Base-by-base conservation (phyloP, 495 filamentous ascomycete genomes). In the Penicillium longicatenatum region DNA sequence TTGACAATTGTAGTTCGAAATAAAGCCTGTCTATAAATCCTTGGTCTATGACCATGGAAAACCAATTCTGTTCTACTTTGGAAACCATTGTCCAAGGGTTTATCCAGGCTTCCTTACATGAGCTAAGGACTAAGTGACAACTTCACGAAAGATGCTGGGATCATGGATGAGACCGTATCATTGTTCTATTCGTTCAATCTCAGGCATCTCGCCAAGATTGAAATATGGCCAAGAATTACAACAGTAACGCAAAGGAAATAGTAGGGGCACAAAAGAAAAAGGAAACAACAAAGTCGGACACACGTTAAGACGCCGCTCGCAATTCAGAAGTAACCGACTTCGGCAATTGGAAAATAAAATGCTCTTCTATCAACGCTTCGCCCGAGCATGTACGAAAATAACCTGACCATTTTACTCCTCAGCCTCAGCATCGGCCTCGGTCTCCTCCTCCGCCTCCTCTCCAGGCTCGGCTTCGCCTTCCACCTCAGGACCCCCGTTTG, bases 271-370 rank as follows among this genome's bases (percentile, higher is more conserved):
- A 54, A 50, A 50, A 57, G 51, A 52, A 26, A 22, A 51, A 17
- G 44, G 42, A 45, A 54, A 59, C 35, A 50, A 59, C 51, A 53
- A 62, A 58, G 56, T 68, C 61, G 61, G 66, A 67, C 55, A 67
- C 66, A 69, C 66, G 66, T 69, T 69, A 69, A 64, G 66, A 69
- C 66, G 66, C 66, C 66, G 66, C 64, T 69, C 58, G 61, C 66
- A 67, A 66, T 61, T 62, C 61, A 62, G 41, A 62, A 65, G 61
- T 56, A 61, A 45, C 66, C 59, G 53, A 66, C 60, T 61, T 39
- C 52, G 33, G 58, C 46, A 55, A 59, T 58, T 55, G 62, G 51
- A 51, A 60, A 50, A 61, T 26, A 57, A 69, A 61, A 65, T 64
- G 54, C 58, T 68, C 65, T 68, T 46, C 64, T 65, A 68, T 63